Conservation (phyloP, 257 asterid genomes). For the Solanum sparsipilum region DNA sequence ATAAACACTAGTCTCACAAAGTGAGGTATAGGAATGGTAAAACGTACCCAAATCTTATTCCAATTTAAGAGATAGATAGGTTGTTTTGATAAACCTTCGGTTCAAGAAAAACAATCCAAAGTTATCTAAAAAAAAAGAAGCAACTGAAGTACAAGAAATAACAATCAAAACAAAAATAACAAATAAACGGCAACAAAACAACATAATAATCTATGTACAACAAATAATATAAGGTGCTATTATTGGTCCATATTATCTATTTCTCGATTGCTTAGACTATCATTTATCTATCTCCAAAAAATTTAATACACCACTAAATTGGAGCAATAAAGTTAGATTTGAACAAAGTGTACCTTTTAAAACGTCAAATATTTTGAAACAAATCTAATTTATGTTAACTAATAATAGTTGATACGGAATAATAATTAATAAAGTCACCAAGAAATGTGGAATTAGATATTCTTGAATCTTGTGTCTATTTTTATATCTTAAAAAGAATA, state of each 20-base stretch:
- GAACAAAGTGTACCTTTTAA: not conserved
- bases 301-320: not conserved
- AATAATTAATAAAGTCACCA: not conserved
- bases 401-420: not conserved
- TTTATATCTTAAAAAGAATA: not conserved
- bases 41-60: accelerated
- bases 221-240: not conserved
- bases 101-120: not conserved
- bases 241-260: not conserved
- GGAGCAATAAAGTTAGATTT: not conserved
- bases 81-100: accelerated
- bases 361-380: not conserved
- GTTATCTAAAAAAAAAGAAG: too few relatives aligned
- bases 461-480: not conserved
- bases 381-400: not conserved
- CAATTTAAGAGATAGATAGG: not conserved
- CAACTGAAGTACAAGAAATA: too few relatives aligned
- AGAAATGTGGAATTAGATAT: not conserved
- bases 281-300: not conserved
- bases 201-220: not conserved
- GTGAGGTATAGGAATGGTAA: not conserved
- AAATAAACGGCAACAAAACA: not conserved
- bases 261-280: not conserved
- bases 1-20: not conserved
- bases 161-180: not conserved